Conservation (phyloP, 495 filamentous ascomycete species). For the Neurospora tetrasperma region DNA sequence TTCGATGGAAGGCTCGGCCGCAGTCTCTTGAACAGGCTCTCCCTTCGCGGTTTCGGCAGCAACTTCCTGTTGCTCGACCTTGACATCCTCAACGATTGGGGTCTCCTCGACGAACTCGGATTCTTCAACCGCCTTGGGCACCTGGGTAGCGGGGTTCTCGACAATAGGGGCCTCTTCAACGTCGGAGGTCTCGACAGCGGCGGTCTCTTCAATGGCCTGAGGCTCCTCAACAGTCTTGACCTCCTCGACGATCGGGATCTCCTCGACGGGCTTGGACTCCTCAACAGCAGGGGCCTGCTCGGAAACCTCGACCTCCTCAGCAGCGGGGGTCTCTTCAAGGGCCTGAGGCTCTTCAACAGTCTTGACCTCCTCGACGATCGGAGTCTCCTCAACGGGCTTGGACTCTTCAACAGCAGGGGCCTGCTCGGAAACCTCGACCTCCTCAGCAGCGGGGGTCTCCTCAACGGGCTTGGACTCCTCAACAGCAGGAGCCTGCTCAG, state of each 20-base stretch:
- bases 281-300: neutral
- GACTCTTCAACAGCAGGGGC: slow-evolving; percentile 3
- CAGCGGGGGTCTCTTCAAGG: neutral
- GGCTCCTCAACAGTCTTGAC: too few relatives aligned
- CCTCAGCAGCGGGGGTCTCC: slow-evolving; percentile 3
- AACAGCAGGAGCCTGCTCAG: neutral
- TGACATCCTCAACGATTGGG: slow-evolving; percentile 3
- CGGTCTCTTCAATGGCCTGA: too few relatives aligned
- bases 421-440: too few relatives aligned
- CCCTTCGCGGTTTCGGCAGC: slow-evolving; percentile 3
- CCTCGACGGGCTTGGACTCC: slow-evolving; percentile 5
- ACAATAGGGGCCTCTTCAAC: too few relatives aligned
- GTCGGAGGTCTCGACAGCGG: too few relatives aligned
- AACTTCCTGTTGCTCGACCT: neutral
- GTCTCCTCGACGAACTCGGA: slow-evolving; percentile 3
- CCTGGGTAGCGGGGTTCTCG: too few relatives aligned
- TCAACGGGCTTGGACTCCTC: slow-evolving; percentile 6
- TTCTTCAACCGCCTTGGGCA: too few relatives aligned
- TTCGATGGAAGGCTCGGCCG: slow-evolving; percentile 2
- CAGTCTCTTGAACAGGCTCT: slow-evolving; percentile 3
- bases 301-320: neutral
- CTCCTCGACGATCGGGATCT: slow-evolving; percentile 3
- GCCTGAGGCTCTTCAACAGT: neutral
- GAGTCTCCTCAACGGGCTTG: too few relatives aligned
- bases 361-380: slow-evolving; percentile 4